Evolutionary conservation across 2,329 filamentous ascomycete genomes (phyloP), one percentile per base, ranked within the genome.

Genomic region (Penicillium oxalicum): DNA sequence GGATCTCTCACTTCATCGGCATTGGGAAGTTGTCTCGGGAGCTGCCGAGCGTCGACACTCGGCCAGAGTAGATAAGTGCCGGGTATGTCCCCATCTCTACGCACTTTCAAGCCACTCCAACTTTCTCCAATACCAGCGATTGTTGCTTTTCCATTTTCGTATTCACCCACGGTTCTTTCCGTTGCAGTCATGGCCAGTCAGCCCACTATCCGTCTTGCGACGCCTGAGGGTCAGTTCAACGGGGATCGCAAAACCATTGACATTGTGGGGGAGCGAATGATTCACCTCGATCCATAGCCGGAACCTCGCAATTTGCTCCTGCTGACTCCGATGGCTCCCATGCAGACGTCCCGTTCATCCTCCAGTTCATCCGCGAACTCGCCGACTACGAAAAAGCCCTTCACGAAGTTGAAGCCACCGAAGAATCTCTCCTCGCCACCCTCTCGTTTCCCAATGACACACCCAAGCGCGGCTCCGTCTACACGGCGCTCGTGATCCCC

Each of bases 321-420:
- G 44, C 52, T 59, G 49, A 57, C 35, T 38, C 47, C 33, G 18
- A 18, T 12, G 9, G 25, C 9, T 37, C 28, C 18, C 24, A 9
- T 5, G 12, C 56, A 95, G 91, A 97, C 63, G 81, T 94, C 49
- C 80, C 84, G 25, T 75, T 77, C n/a, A 95, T 97, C 67, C 81
- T 95, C 26, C 71, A 77, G 57, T 77, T 96, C 63, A 90, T 97
- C 70, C 79, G 82, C 47, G 91, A 90, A 64, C 83, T 97, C 7
- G 91, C 91, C 58, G 81, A 84, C 59, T 95, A 96, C 74, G 90
- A 96, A 69, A 83, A 91, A 27, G 86, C 87, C 61, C 74, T 84
- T 2, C 74, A 84, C 59, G 74, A 76, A 56, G 89, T 95, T 56
- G 78, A 88, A 65, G 90, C 91, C 0, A 97, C 90, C 26, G 79